A percentile compares a stretch with the other conserved stretches of the same genome.
Evolutionary conservation across 192 early-diverging fungal genomes (phyloP).

Genomic region (Coemansia javaensis): DNA sequence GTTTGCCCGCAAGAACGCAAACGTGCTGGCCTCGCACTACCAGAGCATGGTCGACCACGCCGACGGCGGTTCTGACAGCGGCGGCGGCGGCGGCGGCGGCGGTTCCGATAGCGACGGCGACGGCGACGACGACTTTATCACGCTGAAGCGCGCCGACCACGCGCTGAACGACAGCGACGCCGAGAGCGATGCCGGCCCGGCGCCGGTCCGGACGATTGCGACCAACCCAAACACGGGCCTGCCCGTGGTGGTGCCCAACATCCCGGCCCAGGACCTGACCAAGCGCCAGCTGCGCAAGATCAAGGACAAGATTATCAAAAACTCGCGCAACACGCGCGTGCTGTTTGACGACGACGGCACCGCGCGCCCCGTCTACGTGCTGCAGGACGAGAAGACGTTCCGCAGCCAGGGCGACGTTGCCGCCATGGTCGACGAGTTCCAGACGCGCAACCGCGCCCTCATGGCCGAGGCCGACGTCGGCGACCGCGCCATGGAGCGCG

Average conservation of each 20-base stretch:
- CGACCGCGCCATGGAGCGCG: constrained; percentile 68
- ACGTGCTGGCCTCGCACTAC: constrained; percentile 89
- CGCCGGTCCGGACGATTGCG: constrained; percentile 43
- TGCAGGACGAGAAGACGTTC: constrained; percentile 80
- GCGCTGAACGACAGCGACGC: constrained; percentile 56
- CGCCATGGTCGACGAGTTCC: constrained; percentile 61
- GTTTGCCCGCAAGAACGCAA: constrained; percentile 90
- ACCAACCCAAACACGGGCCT: constrained; percentile 28
- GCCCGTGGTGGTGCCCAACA: constrained; percentile 41
- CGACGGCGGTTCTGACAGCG: constrained; percentile 23
- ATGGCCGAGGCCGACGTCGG: constrained; percentile 75
- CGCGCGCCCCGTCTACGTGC: constrained; percentile 64
- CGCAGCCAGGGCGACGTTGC: constrained; percentile 64
- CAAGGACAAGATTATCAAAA: constrained; percentile 70
- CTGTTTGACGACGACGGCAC: constrained; percentile 95
- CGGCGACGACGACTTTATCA: constrained; percentile 78
- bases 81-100: constrained; percentile 26
- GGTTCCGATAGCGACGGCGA: constrained; percentile 57
- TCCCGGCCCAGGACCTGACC: constrained; percentile 35
- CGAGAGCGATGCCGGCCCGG: constrained; percentile 44
- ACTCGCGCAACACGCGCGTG: constrained; percentile 64
- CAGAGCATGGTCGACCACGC: constrained; percentile 68
- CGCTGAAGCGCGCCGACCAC: constrained; percentile 78
- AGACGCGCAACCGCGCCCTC: constrained; percentile 59
- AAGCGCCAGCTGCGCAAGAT: constrained; percentile 52